Percentiles rank a stretch among this genome's conserved stretches.
These are phyloP conservation scores for Phytopythium delawarense DNA, from an alignment of 352 stramenopile genomes.

Conservation along the genomic window DNA sequence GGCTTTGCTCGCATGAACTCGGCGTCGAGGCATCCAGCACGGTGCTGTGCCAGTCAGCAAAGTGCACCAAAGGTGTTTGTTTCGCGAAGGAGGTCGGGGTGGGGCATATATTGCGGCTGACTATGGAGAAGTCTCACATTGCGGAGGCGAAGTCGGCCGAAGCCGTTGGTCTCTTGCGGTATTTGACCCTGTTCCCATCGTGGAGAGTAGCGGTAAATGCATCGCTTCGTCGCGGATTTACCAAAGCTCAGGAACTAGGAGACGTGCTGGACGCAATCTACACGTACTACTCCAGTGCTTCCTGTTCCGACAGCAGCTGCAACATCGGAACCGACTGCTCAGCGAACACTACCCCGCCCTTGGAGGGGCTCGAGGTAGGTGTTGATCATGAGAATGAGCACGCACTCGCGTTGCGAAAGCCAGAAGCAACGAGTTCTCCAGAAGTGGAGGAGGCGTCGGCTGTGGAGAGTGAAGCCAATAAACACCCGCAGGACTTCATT, in stretches of 20 bases:
- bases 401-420: constrained; percentile 32
- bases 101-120: constrained; percentile 20
- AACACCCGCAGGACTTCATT: constrained; percentile 12
- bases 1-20: constrained; percentile 77
- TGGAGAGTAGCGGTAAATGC: constrained; percentile 81
- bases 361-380: not conserved
- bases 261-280: constrained; percentile 64
- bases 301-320: constrained; percentile 8
- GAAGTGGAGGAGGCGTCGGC: constrained; percentile 49
- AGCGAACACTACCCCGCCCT: not conserved
- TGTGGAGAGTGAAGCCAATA: constrained; percentile 4
- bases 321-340: not conserved
- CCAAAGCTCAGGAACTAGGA: constrained; percentile 38
- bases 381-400: constrained; percentile 4
- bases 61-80: constrained; percentile 58
- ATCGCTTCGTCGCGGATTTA: constrained; percentile 45
- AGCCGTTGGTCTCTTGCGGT: constrained; percentile 58
- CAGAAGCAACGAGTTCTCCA: constrained; percentile 48
- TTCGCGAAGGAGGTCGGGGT: constrained; percentile 26
- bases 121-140: constrained; percentile 50
- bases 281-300: constrained; percentile 57
- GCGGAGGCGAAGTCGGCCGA: constrained; percentile 59
- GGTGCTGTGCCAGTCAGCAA: constrained; percentile 51
- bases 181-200: constrained; percentile 68
- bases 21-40: constrained; percentile 69